Base-by-base conservation (phyloP, 768 basidiomycete species). In the Sporobolomyces pararoseus region DNA sequence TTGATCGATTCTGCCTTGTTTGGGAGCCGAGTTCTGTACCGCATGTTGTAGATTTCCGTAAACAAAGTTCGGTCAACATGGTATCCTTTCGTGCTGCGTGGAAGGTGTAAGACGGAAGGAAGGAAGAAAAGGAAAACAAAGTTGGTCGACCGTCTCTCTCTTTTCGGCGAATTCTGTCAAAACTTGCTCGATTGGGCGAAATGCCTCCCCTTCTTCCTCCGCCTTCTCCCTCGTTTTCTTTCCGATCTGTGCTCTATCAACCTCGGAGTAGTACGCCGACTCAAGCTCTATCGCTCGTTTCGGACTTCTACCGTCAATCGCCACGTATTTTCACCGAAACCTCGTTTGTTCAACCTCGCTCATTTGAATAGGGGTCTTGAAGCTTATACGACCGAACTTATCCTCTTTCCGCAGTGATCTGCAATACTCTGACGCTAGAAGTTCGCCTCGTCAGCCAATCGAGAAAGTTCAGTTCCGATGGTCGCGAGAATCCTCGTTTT, bases 31-130 rank as follows among this genome's bases (percentile, higher is more conserved):
- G 9, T 16, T 34, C n/a, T 31, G 34, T n/a, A 25, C 55, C 55
- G 55, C 53, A 32, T 54, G 53, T 54, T 47, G 10, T 47, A 6
- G 46, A 14, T 42, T 42, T 42, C 10, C 16, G 54, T 12, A 14
- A 32, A n/a, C 16, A 14, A 23, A 47, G 55, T 58, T 58, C 35
- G 55, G 55, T 25, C 55, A 58, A n/a, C 55, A 42, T 42, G 55
- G 35, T 21, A 25, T 5, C 35, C 6, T 9, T 35, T n/a, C n/a
- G n/a, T n/a, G n/a, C n/a, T n/a, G n/a, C n/a, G n/a, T n/a, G n/a
- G n/a, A n/a, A n/a, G n/a, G n/a, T n/a, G n/a, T n/a, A n/a, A n/a
- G n/a, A n/a, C n/a, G n/a, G n/a, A n/a, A n/a, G n/a, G n/a, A n/a
- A n/a, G n/a, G n/a, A n/a, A n/a, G n/a, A n/a, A n/a, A n/a, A n/a